Evolutionary conservation across 169 alveolate genomes (phyloP), one percentile per base, ranked within the genome.

Genomic region (Plasmodium relictum): DNA sequence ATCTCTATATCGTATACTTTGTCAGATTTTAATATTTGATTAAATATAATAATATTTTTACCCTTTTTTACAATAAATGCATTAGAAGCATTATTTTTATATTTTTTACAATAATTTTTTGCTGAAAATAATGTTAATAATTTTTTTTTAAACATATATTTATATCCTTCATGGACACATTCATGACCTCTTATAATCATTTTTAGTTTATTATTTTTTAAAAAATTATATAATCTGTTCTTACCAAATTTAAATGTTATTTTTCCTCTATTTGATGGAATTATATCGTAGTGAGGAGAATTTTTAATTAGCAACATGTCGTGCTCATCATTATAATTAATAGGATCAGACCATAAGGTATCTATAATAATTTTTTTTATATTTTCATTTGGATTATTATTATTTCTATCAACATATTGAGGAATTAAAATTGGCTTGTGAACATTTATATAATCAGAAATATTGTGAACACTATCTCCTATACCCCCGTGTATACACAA

Each of bases 131-230:
- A 96, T 2, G 99, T 97, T n/a, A 97, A 78, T 50, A 97, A 83
- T 14, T 91, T 80, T 16, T 98, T 98, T 6, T 97, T 97, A 20
- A 98, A 98, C 71, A 95, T 94, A 90, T 98, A 94, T 88, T 97
- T 98, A 91, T 96, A 97, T 3, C 99, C 99, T 88, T 97, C 99
- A 95, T 96, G 96, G 12, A 97, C 98, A 90, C 99, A 97, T 89
- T 97, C 99, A 88, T 97, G 98, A 12, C 98, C 99, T 73, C 99
- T 92, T 48, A 97, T 93, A 52, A 97, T 95, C 85, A 94, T 78
- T 31, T 94, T 92, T 26, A 95, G 94, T 76, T 95, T 94, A 78
- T 97, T 97, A 52, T 89, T 93, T 52, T 94, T 91, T 31, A 97
- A 70, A 91, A 97, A 97, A 22, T 88, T 68, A 24, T 95, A 92